A percentile compares a stretch with the other conserved stretches of the same genome.
These are phyloP conservation scores for Leccinum pachyderme DNA, from an alignment of 1,284 basidiomycete species.

Conservation along the genomic window DNA sequence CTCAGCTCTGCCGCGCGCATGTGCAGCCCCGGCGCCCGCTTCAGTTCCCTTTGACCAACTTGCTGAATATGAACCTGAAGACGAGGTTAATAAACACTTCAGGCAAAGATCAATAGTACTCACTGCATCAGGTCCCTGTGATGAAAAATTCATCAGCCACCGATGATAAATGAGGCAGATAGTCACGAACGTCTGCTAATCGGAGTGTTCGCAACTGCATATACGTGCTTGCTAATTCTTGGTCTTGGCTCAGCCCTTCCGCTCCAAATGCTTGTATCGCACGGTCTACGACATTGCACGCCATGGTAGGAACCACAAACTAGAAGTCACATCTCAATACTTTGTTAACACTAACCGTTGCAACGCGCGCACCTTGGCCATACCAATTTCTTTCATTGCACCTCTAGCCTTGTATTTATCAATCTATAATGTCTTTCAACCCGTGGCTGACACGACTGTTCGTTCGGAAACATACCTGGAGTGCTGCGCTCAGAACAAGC, in stretches of 20 bases:
- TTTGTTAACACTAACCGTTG: not conserved
- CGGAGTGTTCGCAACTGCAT: slow-evolving; percentile 84
- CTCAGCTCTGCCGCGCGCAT: slow-evolving; percentile 53
- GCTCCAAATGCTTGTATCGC: slow-evolving; percentile 95
- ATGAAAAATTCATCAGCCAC: slow-evolving; percentile 7
- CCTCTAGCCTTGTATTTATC: slow-evolving; percentile 90
- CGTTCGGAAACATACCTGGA: slow-evolving; percentile 53
- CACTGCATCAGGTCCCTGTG: slow-evolving; percentile 82
- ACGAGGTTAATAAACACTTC: slow-evolving; percentile 4
- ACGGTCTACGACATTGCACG: slow-evolving; percentile 84
- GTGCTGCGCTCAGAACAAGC: slow-evolving; percentile 90
- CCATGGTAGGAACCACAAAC: slow-evolving; percentile 92
- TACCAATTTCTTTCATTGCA: slow-evolving; percentile 95
- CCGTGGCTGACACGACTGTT: not conserved
- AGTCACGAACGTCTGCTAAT: slow-evolving; percentile 77
- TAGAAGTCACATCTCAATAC: slow-evolving; percentile 32
- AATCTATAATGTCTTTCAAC: slow-evolving; percentile 55
- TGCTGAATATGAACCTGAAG: slow-evolving; percentile 88
- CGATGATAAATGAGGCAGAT: slow-evolving; percentile 9
- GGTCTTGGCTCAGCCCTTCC: slow-evolving; percentile 92
- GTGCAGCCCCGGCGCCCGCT: slow-evolving; percentile 58
- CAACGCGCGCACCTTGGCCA: slow-evolving; percentile 73
- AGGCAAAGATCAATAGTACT: slow-evolving; percentile 10
- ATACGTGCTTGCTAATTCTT: slow-evolving; percentile 76
- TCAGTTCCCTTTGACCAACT: slow-evolving; percentile 84